phyloP scores from a whole-genome alignment of 1,284 basidiomycete species.

The Ustilago nuda region DNA sequence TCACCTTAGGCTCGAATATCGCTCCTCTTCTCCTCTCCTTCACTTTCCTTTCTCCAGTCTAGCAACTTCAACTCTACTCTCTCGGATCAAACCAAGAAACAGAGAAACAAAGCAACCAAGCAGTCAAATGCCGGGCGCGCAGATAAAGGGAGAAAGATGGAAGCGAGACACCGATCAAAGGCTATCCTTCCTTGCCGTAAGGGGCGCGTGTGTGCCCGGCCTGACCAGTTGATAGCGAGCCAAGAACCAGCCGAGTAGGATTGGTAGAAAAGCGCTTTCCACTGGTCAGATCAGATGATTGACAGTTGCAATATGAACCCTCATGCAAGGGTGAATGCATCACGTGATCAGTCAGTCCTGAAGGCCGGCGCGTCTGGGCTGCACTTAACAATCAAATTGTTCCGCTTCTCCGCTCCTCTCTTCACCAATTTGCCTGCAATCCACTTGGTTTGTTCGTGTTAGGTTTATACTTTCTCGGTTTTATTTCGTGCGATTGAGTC shows the following conservation, averaged over 20 bases:
- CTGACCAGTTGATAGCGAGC: neutral
- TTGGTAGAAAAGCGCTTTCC: neutral
- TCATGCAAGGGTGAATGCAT: conserved; percentile 18
- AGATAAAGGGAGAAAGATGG: neutral
- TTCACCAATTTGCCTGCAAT: no score
- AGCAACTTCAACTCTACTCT: neutral
- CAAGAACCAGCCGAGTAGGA: neutral
- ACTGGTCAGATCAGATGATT: conserved; percentile 8
- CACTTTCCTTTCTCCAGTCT: neutral
- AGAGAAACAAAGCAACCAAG: neutral
- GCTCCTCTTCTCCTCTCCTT: no score
- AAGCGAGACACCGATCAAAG: neutral
- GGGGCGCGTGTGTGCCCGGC: neutral
- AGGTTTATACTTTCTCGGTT: no score
- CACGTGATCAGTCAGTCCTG: no score
- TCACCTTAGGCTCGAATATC: neutral
- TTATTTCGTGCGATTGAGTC: no score
- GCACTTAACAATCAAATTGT: no score
- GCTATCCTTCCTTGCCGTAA: neutral
- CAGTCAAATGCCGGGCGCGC: neutral
- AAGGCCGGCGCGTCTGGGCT: no score
- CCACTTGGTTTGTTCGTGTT: no score
- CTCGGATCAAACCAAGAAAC: neutral
- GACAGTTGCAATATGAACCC: conserved; percentile 8
- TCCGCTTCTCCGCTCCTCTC: no score